Base-by-base conservation (phyloP, 2,329 filamentous ascomycete genomes). In the Sporothrix luriei region DNA sequence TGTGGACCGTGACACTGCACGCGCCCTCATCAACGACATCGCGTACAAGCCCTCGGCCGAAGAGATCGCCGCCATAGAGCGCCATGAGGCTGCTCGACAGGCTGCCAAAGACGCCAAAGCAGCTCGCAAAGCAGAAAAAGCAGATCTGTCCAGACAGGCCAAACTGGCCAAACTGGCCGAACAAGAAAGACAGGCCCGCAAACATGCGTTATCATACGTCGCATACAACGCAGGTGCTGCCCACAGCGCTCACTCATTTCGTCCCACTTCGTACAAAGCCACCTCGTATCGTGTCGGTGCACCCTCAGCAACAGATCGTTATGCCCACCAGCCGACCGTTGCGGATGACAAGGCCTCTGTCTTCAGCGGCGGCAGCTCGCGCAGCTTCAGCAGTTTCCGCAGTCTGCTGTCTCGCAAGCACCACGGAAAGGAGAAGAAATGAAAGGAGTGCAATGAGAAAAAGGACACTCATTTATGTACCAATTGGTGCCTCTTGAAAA, bases 341-440 rank as follows among this genome's bases (percentile, higher is more conserved):
- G 24, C 43, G 2, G 55, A 70, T 33, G 75, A 76, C 73, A 70
- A 70, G 7, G 73, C 75, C 51, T 78, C 76, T 29, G 52, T 76
- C 59, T 70, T 73, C 40, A 74, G 73, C 48, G 73, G 71, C 71
- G 16, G 29, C 62, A 72, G 68, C 68, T 74, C 76, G 72, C 71
- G 71, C 55, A 57, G 73, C 73, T 73, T 69, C 46, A 43, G 71
- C 46, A 55, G 69, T 54, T 70, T 76, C 38, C 51, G 62, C 62
- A 66, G 62, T 19, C 33, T 67, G 43, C 13, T 57, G 69, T 40
- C 65, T 9, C 65, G 69, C 55, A 68, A 70, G 64, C 14, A 24
- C 55, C 21, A 68, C 14, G 33, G 9, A 43, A 49, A 54, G 19
- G 21, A 43, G 40, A 52, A 24, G 43, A 26, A 9, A 48, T 29